phyloP scores from a whole-genome alignment of 495 filamentous ascomycete genomes.

The Talaromyces thailandensis region DNA sequence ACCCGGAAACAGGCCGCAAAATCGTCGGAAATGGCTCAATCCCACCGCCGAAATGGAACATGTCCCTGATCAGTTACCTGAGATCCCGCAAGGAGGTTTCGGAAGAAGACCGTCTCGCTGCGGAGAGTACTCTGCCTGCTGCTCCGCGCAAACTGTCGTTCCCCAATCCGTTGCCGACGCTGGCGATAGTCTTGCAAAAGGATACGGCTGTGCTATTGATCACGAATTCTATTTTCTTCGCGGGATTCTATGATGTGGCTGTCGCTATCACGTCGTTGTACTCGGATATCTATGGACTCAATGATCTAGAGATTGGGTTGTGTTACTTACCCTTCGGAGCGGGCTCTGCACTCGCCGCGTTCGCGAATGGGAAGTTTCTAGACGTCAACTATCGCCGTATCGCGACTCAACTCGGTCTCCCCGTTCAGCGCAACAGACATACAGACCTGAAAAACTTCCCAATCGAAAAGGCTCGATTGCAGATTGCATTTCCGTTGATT shows the following conservation, averaged over 20 bases:
- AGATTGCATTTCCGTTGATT: constrained; percentile 21
- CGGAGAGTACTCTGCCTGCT: constrained; percentile 14
- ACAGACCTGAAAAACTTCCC: constrained; percentile 27
- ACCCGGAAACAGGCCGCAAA: constrained; percentile 62
- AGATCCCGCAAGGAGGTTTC: constrained; percentile 16
- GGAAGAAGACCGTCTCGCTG: constrained; percentile 10
- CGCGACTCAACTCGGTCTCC: constrained; percentile 24
- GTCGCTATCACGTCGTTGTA: constrained; percentile 25
- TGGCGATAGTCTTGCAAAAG: constrained; percentile 43
- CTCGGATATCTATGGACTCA: constrained; percentile 18
- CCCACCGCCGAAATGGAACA: constrained; percentile 20
- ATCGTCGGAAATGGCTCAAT: constrained; percentile 60
- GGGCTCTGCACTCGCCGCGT: constrained; percentile 72
- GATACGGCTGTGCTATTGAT: constrained; percentile 45
- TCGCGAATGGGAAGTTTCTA: constrained; percentile 69
- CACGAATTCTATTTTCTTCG: constrained; percentile 29
- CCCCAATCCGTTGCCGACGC: constrained; percentile 20
- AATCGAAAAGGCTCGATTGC: constrained; percentile 26
- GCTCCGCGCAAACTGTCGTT: constrained; percentile 24
- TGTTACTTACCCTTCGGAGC: constrained; percentile 29
- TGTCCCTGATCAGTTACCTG: constrained; percentile 22
- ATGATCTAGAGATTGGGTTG: constrained; percentile 29
- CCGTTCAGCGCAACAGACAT: constrained; percentile 33
- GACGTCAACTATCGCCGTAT: constrained; percentile 41
- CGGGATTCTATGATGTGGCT: constrained; percentile 30